These are phyloP conservation scores for Balamuthia mandrillaris DNA, from an alignment of 208 protist genomes.

Conservation along the genomic window DNA sequence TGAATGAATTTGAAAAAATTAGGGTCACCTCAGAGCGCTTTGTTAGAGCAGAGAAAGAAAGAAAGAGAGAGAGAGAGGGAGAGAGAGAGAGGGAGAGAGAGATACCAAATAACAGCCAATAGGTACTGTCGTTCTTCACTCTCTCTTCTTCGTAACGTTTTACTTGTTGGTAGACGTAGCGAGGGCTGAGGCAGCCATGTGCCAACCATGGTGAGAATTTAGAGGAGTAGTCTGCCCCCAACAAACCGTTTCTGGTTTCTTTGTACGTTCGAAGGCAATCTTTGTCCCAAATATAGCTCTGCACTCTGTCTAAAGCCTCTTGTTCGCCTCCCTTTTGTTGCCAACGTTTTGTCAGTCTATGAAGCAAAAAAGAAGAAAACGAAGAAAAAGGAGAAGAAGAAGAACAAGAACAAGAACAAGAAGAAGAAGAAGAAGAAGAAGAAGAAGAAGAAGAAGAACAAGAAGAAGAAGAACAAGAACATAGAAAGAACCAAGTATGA, in stretches of 20 bases:
- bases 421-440: background rate
- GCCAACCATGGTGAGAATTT: constrained; percentile 66
- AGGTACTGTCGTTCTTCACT: constrained; percentile 54
- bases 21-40: background rate
- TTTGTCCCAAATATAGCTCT: constrained; percentile 17
- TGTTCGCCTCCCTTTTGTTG: constrained; percentile 16
- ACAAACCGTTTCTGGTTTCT: background rate
- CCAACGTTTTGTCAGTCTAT: background rate
- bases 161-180: constrained; percentile 45
- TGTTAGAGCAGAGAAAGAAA: background rate
- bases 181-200: constrained; percentile 45
- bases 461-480: background rate
- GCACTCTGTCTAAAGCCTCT: background rate
- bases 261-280: constrained; percentile 31
- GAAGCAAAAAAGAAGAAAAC: background rate
- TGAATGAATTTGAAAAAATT: too few relatives aligned
- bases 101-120: constrained; percentile 65
- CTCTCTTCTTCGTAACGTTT: constrained; percentile 47
- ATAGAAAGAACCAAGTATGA: too few relatives aligned
- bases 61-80: too few relatives aligned
- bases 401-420: background rate
- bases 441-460: background rate
- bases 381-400: background rate
- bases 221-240: constrained; percentile 56
- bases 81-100: too few relatives aligned